phyloP scores from a whole-genome alignment of 2,329 filamentous ascomycete genomes.

The Graphilbum fragrans region DNA sequence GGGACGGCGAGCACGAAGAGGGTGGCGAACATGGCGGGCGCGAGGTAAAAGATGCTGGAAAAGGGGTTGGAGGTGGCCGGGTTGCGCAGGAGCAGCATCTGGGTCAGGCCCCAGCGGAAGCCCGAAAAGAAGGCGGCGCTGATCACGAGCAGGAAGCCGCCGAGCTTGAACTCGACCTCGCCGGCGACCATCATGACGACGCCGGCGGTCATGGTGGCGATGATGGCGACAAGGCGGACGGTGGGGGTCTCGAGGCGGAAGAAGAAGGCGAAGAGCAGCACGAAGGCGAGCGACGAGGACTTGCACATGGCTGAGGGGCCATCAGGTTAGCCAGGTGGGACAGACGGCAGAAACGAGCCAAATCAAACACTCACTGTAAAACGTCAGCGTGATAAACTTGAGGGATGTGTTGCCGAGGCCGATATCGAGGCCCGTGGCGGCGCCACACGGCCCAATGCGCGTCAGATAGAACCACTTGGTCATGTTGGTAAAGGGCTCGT shows the following conservation, averaged over 20 bases:
- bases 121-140: conserved; percentile 89
- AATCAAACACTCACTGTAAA: conserved; percentile 63
- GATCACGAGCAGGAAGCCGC: conserved; percentile 88
- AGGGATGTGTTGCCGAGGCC: conserved; percentile 91
- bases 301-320: conserved; percentile 99
- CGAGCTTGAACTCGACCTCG: conserved; percentile 76
- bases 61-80: conserved; percentile 94
- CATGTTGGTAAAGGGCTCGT: conserved; percentile 48
- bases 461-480: conserved; percentile 85
- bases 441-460: conserved; percentile 81
- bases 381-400: conserved; percentile 92
- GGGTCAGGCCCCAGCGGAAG: conserved; percentile 96
- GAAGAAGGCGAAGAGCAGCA: conserved; percentile 86
- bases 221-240: conserved; percentile 74
- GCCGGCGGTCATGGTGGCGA: conserved; percentile 80
- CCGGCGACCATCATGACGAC: conserved; percentile 98
- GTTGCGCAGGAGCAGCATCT: conserved; percentile 87
- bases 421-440: conserved; percentile 89
- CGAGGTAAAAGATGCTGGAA: conserved; percentile 94
- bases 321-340: too few relatives aligned
- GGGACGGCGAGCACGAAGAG: conserved; percentile 71
- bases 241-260: conserved; percentile 87
- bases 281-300: conserved; percentile 89
- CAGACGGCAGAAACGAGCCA: too few relatives aligned
- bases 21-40: conserved; percentile 86